A percentile compares a stretch with the other conserved stretches of the same genome.
Evolutionary conservation across 2,329 filamentous ascomycete genomes (phyloP).

Genomic region (Xylariomycetidae sp.): DNA sequence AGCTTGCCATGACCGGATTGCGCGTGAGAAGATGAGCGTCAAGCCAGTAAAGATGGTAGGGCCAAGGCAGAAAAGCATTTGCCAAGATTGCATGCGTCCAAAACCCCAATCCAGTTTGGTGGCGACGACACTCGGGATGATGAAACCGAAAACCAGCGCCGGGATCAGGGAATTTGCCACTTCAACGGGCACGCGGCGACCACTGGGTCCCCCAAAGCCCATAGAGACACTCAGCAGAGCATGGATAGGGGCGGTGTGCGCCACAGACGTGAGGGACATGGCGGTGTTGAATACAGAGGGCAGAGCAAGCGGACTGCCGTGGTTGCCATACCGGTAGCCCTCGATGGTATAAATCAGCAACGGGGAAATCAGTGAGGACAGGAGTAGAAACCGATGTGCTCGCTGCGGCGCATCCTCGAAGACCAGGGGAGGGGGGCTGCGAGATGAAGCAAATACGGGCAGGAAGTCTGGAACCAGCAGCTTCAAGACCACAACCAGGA

Average conservation of each 20-base stretch:
- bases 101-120: too few species aligned
- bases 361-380: not conserved
- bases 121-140: too few species aligned
- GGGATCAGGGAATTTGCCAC: not conserved
- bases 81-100: too few species aligned
- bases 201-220: not conserved
- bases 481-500: too few species aligned
- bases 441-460: too few species aligned
- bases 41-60: too few species aligned
- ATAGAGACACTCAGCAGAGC: not conserved
- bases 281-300: not conserved
- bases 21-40: too few species aligned
- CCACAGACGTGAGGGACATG: not conserved
- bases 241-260: not conserved
- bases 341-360: conserved; percentile 1
- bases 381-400: conserved; percentile 8
- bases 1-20: too few species aligned
- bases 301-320: not conserved
- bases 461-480: too few species aligned
- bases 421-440: too few species aligned
- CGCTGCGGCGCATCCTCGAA: too few species aligned
- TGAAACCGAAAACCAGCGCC: conserved; percentile 5
- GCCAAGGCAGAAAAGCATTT: too few species aligned
- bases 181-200: not conserved
- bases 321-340: not conserved